Conservation (phyloP, 192 early-diverging fungal species). For the Linderina pennispora region DNA sequence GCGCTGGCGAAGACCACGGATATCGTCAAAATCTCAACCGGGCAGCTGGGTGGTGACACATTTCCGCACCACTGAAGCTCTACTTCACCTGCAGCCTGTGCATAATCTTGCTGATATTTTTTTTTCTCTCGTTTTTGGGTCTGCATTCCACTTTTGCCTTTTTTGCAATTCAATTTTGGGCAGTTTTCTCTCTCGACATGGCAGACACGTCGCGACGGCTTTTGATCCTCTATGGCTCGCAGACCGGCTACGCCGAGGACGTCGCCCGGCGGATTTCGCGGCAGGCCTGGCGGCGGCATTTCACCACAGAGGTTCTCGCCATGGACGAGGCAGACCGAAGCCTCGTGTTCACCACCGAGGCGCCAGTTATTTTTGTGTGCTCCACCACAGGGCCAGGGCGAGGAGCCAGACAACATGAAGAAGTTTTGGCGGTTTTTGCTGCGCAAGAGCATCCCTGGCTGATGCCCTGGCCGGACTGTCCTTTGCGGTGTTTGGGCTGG, state of each 20-base stretch:
- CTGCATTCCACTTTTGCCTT: neutral
- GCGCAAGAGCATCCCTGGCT: constrained; percentile 64
- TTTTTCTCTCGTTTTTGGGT: neutral
- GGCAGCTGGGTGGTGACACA: constrained; percentile 14
- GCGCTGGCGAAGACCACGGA: constrained; percentile 34
- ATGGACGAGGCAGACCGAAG: constrained; percentile 77
- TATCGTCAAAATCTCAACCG: constrained; percentile 31
- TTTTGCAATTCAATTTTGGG: too few relatives aligned
- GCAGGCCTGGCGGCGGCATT: constrained; percentile 73
- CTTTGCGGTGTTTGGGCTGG: constrained; percentile 90
- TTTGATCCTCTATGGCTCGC: constrained; percentile 82
- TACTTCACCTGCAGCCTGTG: neutral
- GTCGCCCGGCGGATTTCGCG: constrained; percentile 75
- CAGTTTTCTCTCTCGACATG: neutral
- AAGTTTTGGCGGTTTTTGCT: constrained; percentile 89
- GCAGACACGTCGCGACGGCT: too few relatives aligned
- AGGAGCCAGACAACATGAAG: constrained; percentile 89
- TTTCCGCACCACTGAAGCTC: neutral
- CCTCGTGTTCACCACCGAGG: constrained; percentile 1
- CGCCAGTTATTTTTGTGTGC: constrained; percentile 67
- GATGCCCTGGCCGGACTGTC: constrained; percentile 59
- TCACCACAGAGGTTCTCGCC: constrained; percentile 52
- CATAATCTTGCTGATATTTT: too few relatives aligned
- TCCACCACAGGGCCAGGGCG: constrained; percentile 94
- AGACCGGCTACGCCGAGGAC: constrained; percentile 92